These are phyloP conservation scores for Hirsutella thompsonii DNA, from an alignment of 2,329 filamentous ascomycete species.

Conservation along the genomic window DNA sequence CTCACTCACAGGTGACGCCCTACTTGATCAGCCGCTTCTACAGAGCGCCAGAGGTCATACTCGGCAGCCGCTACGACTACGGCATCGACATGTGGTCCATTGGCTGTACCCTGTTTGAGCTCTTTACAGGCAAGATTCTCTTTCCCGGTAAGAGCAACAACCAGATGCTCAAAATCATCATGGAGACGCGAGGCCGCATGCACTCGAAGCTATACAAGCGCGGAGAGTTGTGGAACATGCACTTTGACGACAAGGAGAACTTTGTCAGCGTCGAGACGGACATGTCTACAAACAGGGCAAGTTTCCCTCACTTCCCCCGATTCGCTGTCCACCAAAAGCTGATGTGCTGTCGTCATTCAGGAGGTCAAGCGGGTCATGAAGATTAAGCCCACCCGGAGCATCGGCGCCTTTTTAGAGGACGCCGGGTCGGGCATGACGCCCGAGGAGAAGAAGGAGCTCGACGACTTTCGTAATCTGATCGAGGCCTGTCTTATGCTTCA, in stretches of 20 bases:
- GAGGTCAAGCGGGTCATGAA: conserved; percentile 48
- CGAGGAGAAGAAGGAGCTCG: conserved; percentile 62
- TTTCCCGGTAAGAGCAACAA: conserved; percentile 96
- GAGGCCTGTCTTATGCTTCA: conserved; percentile 83
- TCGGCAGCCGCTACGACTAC: conserved; percentile 93
- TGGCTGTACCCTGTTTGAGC: conserved; percentile 90
- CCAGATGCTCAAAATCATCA: conserved; percentile 92
- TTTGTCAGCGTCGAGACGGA: conserved; percentile 80
- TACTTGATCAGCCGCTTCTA: conserved; percentile 98
- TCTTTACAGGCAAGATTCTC: conserved; percentile 94
- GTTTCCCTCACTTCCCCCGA: conserved; percentile 11
- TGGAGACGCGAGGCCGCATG: conserved; percentile 90
- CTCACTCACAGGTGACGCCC: conserved; percentile 73
- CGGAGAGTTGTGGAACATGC: conserved; percentile 59
- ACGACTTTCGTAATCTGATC: conserved; percentile 73
- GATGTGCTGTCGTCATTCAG: background rate
- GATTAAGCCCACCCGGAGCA: conserved; percentile 65
- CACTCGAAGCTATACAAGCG: conserved; percentile 80
- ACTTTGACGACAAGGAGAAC: conserved; percentile 76
- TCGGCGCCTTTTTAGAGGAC: conserved; percentile 67
- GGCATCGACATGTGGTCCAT: conserved; percentile 97
- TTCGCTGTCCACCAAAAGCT: background rate
- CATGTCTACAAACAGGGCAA: conserved; percentile 71
- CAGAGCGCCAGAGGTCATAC: conserved; percentile 88
- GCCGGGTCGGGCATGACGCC: conserved; percentile 64